phyloP scores from a whole-genome alignment of 2,329 filamentous ascomycete genomes.

The Cladophialophora bantiana region DNA sequence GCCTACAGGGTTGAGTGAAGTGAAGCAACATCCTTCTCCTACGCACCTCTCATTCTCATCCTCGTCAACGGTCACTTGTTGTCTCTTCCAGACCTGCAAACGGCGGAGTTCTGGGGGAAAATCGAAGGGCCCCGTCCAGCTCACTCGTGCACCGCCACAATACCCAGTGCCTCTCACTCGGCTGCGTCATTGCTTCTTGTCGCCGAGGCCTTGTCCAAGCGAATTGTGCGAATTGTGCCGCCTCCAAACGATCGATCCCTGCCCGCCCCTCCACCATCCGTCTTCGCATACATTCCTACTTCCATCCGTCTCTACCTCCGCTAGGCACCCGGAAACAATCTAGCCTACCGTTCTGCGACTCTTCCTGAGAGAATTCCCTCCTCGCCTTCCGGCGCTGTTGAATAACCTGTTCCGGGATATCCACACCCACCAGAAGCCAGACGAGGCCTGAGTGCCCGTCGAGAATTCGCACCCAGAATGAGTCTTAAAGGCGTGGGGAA shows the following conservation, averaged over 20 bases:
- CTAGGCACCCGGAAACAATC: constrained; percentile 1
- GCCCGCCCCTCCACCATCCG: constrained; percentile 12
- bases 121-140: neutral
- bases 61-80: neutral
- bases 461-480: constrained; percentile 63
- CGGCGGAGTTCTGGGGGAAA: neutral
- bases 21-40: neutral
- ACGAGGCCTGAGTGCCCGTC: neutral
- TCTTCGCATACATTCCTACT: neutral
- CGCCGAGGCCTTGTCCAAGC: constrained; percentile 13
- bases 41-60: neutral
- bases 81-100: neutral
- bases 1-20: neutral
- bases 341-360: neutral
- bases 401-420: neutral
- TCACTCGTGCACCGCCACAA: constrained; percentile 8
- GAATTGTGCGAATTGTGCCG: constrained; percentile 19
- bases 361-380: neutral
- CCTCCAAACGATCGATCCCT: constrained; percentile 1
- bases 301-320: neutral
- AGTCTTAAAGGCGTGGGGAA: constrained; percentile 98
- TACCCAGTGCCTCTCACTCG: neutral
- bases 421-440: neutral
- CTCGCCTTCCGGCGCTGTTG: neutral
- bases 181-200: constrained; percentile 23